Conservation (phyloP, 257 asterid genomes). For the Solanum virginianum region DNA sequence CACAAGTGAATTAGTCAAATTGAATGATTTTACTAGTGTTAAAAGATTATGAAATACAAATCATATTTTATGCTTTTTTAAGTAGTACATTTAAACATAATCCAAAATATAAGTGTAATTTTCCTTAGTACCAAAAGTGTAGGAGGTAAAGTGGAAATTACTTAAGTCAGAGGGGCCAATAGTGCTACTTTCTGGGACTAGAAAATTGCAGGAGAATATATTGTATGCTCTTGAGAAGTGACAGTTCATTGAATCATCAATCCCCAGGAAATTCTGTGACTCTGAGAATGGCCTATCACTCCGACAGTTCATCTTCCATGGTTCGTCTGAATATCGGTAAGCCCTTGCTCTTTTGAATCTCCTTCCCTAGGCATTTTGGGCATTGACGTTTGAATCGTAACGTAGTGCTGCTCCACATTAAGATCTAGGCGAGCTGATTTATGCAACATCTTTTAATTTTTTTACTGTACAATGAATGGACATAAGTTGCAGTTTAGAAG, state of each 20-base stretch:
- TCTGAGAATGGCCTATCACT: conserved; percentile 20
- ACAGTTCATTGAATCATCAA: background rate
- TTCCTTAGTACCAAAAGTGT: background rate
- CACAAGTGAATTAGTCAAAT: no score
- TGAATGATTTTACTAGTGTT: no score
- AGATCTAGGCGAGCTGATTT: background rate
- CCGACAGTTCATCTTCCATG: conserved; percentile 25
- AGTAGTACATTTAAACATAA: no score
- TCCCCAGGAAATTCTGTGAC: background rate
- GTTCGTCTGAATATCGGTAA: conserved; percentile 65
- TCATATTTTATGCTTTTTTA: no score
- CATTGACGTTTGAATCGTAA: background rate
- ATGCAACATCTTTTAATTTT: background rate
- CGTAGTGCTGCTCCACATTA: background rate
- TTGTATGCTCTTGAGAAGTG: background rate
- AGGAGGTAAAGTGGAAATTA: background rate
- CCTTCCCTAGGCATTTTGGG: background rate
- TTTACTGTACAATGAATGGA: background rate
- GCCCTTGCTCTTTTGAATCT: background rate
- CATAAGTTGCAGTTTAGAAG: background rate
- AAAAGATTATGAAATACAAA: no score
- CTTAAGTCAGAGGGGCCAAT: background rate
- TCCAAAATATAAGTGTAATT: background rate
- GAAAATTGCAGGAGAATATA: background rate
- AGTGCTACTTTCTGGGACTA: background rate